Evolutionary conservation across 495 filamentous ascomycete species (phyloP), one percentile per base, ranked within the genome.

Genomic region (Bacidia rubella): DNA sequence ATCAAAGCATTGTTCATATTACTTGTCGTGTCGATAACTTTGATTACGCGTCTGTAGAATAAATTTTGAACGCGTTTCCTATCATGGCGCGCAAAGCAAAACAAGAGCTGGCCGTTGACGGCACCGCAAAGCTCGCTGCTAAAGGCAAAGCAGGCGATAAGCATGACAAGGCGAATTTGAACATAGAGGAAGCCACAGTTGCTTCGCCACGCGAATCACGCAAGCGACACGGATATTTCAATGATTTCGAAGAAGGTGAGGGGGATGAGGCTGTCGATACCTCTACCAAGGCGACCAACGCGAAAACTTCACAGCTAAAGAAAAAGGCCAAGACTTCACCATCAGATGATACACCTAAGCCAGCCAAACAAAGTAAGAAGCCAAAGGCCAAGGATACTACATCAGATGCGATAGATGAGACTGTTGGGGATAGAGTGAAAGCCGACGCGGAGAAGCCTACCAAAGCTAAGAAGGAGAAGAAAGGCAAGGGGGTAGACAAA

Each of bases 151-250:
- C 58, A 3, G 51, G 42, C 25, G 54, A 60, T 23, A 57, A 57
- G 23, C 55, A 50, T 42, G 53, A 51, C 32, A 49, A 48, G n/a
- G 38, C 54, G 21, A 44, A 57, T 4, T 29, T 55, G 7, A 46
- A 54, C 27, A 59, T 56, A 3, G 57, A 54, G 21, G 53, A 56
- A 24, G 49, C 53, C 26, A 42, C 49, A 1, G 17, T 50, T 43
- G 43, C 53, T 24, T 53, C 62, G 10, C 52, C 54, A 38, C 61
- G 61, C 45, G 40, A 51, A 22, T 65, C 71, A 47, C 75, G 75
- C 65, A 79, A 79, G 68, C 75, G 73, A 25, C 70, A 74, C 46
- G 72, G 71, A 50, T 74, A 76, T 56, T 74, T 74, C 63, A 63
- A 76, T 20, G 74, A 70, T 55, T 74, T 73, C 47, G 69, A 72